phyloP scores from a whole-genome alignment of 371 early-diverging fungal genomes.

The Actinomucor elegans region DNA sequence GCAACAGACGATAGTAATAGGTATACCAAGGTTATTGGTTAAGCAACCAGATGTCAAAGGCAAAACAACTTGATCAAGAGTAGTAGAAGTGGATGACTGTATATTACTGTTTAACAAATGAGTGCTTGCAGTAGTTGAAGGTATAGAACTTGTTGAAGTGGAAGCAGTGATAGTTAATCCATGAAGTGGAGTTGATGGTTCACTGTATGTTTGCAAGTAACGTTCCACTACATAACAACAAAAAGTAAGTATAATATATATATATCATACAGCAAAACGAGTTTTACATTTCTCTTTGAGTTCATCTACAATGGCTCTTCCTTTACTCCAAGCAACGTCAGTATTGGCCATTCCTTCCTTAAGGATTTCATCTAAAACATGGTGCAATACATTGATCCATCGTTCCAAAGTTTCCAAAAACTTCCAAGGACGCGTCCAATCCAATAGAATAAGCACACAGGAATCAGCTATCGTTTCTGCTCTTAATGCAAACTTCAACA shows the following conservation, averaged over 20 bases:
- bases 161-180: constrained; percentile 18
- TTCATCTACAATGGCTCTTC: constrained; percentile 66
- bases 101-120: neutral
- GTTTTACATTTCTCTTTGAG: constrained; percentile 61
- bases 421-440: constrained; percentile 88
- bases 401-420: constrained; percentile 75
- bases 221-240: constrained; percentile 40
- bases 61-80: constrained; percentile 49
- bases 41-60: constrained; percentile 77
- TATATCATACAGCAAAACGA: neutral
- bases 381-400: constrained; percentile 71
- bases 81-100: constrained; percentile 5
- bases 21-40: constrained; percentile 80
- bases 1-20: constrained; percentile 82
- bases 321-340: constrained; percentile 45
- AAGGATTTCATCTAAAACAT: constrained; percentile 49
- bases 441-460: constrained; percentile 73
- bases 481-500: constrained; percentile 70
- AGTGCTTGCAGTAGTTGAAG: constrained; percentile 1
- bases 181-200: constrained; percentile 21
- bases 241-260: neutral
- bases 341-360: constrained; percentile 38
- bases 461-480: constrained; percentile 59
- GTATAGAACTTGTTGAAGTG: constrained; percentile 23
- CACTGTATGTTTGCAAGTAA: constrained; percentile 53